A percentile compares a stretch with the other conserved stretches of the same genome.
Evolutionary conservation across 2,329 filamentous ascomycete genomes (phyloP).

Genomic region (Lizonia empirigonia): DNA sequence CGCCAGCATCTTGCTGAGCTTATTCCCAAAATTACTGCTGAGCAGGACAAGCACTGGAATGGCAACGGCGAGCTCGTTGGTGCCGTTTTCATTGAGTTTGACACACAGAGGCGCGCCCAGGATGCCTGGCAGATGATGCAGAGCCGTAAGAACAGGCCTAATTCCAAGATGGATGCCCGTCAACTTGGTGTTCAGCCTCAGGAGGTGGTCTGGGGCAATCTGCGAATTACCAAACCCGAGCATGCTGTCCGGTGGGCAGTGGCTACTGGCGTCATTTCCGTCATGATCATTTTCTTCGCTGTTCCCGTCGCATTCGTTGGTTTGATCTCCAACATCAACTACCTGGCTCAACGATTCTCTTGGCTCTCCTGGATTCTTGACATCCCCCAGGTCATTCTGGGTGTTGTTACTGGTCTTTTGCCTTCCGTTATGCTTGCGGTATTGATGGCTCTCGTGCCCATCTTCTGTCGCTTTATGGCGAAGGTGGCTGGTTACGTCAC

Average conservation of each 20-base stretch:
- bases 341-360: slow-evolving; percentile 44
- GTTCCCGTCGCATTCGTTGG: slow-evolving; percentile 54
- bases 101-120: slow-evolving; percentile 80
- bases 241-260: slow-evolving; percentile 37
- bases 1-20: slow-evolving; percentile 75
- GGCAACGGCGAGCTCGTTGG: slow-evolving; percentile 71
- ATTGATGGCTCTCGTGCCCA: slow-evolving; percentile 53
- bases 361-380: slow-evolving; percentile 52
- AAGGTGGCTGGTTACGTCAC: slow-evolving; percentile 49
- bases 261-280: slow-evolving; percentile 48
- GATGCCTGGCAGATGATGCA: slow-evolving; percentile 74
- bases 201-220: slow-evolving; percentile 56
- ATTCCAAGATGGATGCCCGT: slow-evolving; percentile 47
- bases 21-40: slow-evolving; percentile 69
- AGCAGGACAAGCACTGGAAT: slow-evolving; percentile 69
- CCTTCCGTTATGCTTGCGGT: slow-evolving; percentile 52
- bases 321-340: slow-evolving; percentile 53
- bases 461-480: slow-evolving; percentile 48
- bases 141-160: slow-evolving; percentile 41
- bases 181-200: slow-evolving; percentile 53
- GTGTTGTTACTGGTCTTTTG: slow-evolving; percentile 55
- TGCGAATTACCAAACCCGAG: slow-evolving; percentile 47
- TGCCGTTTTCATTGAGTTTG: slow-evolving; percentile 88
- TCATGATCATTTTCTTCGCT: slow-evolving; percentile 54
- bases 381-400: slow-evolving; percentile 50